Base-by-base conservation (phyloP, 257 asterid genomes). In the Solanum chiquidenum region DNA sequence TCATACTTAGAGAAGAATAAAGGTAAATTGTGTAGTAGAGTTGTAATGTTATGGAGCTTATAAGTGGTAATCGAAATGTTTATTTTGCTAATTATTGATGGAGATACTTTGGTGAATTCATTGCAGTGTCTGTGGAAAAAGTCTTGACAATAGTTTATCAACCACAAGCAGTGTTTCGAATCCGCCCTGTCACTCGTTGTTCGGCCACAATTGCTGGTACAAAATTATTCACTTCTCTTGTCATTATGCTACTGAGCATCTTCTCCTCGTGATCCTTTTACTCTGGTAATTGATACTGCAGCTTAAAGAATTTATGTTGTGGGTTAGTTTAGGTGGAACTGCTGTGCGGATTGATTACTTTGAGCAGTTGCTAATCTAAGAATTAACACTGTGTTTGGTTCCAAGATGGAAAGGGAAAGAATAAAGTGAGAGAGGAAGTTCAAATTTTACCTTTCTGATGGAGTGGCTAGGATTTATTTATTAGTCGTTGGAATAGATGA, bases 101-200 rank as follows among this genome's bases (percentile, higher is more conserved):
- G 69, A 29, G 20, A 82, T 55, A 13, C 20, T 46, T 21, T 71
- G 38, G 58, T 77, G 86, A 31, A 85, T 88, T 64, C 74, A 83
- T 87, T 92, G 94, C 95, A 97, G 99, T 96, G 71, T 97, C 99
- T 27, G 98, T 97, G 93, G 99, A 97, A 91, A 95, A 93, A 92
- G 98, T 92, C 83, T 84, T 96, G 90, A 94, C 94, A 29, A 94
- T 97, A 83, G 95, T 97, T 44, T 97, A 95, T 92, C 99, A 97
- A 92, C 98, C 99, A 33, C 99, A 95, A 91, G 98, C 99, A 82
- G 98, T 97, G 86, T 97, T 97, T 88, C 92, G 99, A 83, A 97
- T 97, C 84, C 98, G 99, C 29, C 98, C 99, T 20, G 98, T 95
- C 68, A 94, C 98, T 75, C 97, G 99, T 76, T 97, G 99, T 92